These are phyloP conservation scores for Elongisporangium anandrum DNA, from an alignment of 352 stramenopile genomes.

Conservation along the genomic window DNA sequence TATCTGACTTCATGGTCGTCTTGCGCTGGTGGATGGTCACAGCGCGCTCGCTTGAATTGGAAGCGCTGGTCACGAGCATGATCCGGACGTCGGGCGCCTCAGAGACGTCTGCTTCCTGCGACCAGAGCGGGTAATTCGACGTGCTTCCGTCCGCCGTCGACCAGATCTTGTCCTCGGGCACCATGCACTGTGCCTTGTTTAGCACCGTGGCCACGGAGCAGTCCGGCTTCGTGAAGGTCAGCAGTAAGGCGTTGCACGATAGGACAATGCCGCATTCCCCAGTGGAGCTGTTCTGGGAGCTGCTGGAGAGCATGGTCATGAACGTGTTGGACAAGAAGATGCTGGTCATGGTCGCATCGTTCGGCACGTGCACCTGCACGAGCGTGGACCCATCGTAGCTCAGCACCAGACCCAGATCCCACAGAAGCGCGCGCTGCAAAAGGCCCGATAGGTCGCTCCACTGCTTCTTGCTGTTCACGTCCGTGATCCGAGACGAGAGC, in stretches of 20 bases:
- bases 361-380: conserved; percentile 44
- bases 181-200: conserved; percentile 23
- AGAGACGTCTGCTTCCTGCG: conserved; percentile 21
- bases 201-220: conserved; percentile 22
- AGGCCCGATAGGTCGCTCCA: conserved; percentile 30
- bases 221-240: conserved; percentile 24
- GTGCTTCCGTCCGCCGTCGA: conserved; percentile 12
- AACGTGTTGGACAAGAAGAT: conserved; percentile 42
- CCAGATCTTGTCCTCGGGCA: conserved; percentile 13
- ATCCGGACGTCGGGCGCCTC: conserved; percentile 4
- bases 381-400: conserved; percentile 20
- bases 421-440: conserved; percentile 50
- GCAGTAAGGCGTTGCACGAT: conserved; percentile 22
- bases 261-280: conserved; percentile 6
- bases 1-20: conserved; percentile 8
- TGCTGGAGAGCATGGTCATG: conserved; percentile 7
- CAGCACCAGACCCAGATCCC: conserved; percentile 43
- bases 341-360: conserved; percentile 37
- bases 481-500: conserved; percentile 16
- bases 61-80: not conserved
- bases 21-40: conserved; percentile 48
- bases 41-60: conserved; percentile 9
- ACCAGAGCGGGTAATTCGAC: conserved; percentile 27
- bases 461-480: conserved; percentile 11
- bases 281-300: conserved; percentile 1